Evolutionary conservation across 106 monocot genomes (phyloP).

Genomic region (Dendrobium chrysotoxum): DNA sequence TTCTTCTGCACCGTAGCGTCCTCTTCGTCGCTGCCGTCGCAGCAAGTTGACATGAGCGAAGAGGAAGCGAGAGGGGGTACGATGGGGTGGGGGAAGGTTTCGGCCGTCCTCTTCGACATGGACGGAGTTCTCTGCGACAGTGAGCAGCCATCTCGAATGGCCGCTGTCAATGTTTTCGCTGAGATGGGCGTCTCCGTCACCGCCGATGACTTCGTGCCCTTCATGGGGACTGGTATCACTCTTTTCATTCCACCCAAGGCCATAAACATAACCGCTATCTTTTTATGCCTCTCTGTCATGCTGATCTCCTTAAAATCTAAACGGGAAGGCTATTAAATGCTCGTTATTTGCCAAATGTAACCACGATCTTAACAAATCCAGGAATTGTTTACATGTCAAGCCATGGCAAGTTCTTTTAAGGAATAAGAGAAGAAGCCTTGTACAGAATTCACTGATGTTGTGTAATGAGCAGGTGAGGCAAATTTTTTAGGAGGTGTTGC

Average conservation of each 20-base stretch:
- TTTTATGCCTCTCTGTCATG: too few species aligned
- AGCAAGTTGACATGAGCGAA: conserved; percentile 7
- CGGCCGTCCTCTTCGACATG: conserved; percentile 96
- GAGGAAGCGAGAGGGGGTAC: conserved; percentile 8
- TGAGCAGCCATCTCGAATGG: conserved; percentile 75
- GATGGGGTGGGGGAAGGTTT: conserved; percentile 62
- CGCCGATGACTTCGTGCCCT: conserved; percentile 77
- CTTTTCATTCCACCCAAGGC: not conserved
- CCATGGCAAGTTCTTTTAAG: too few species aligned
- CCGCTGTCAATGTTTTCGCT: conserved; percentile 84
- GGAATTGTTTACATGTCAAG: not conserved
- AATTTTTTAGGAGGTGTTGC: conserved; percentile 97
- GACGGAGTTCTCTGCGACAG: conserved; percentile 99
- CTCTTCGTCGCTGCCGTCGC: conserved; percentile 21
- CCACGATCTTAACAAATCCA: not conserved
- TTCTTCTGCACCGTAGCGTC: conserved; percentile 4
- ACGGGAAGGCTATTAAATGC: too few species aligned
- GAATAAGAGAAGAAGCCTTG: not conserved
- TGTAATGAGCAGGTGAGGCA: conserved; percentile 57
- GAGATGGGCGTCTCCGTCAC: conserved; percentile 89
- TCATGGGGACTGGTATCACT: conserved; percentile 86
- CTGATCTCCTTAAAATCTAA: too few species aligned
- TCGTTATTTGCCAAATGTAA: not conserved
- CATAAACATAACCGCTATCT: too few species aligned
- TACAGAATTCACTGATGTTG: not conserved